Evolutionary conservation across 495 filamentous ascomycete genomes (phyloP), one percentile per base, ranked within the genome.

Genomic region (Parmelia sp.): DNA sequence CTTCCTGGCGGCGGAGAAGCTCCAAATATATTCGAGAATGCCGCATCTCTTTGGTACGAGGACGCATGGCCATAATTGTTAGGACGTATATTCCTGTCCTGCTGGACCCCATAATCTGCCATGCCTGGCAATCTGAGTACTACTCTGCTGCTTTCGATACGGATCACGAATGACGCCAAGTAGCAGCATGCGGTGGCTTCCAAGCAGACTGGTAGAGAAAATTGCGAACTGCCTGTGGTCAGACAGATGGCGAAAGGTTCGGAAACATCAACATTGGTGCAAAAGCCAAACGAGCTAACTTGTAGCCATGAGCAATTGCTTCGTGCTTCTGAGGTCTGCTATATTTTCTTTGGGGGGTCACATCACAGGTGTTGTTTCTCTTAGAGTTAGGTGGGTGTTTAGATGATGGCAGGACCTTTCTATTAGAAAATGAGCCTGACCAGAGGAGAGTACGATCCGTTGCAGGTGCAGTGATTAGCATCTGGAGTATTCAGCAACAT

Each of bases 21-120:
- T 66, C 94, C 94, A 71, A 99, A 99, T 69, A 99, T 99, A 77
- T 92, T 90, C 62, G 89, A 90, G 76, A 95, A 98, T 40, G 92
- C 94, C 70, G 90, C 91, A 83, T 98, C 93, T 77, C 94, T 86
- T 76, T 95, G 90, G 70, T 83, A 81, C 72, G 84, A 83, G 58
- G 88, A 84, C 40, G 88, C 76, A 72, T 86, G 82, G 66, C 85
- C 88, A 74, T 90, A 88, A 65, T 84, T 79, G 68, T 78, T 79
- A n/a, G 83, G 82, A 71, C 81, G 79, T 77, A 87, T 85, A 69
- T 85, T 81, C 77, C 88, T 80, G 79, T 86, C 83, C 74, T 90
- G 88, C 74, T 90, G 89, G 61, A 81, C 71, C 67, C 84, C 77
- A 77, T 94, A 90, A 75, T 96, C 90, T 75, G 92, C 89, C 92